phyloP scores from a whole-genome alignment of 164 flowering plant genomes.

The Platanus orientalis region DNA sequence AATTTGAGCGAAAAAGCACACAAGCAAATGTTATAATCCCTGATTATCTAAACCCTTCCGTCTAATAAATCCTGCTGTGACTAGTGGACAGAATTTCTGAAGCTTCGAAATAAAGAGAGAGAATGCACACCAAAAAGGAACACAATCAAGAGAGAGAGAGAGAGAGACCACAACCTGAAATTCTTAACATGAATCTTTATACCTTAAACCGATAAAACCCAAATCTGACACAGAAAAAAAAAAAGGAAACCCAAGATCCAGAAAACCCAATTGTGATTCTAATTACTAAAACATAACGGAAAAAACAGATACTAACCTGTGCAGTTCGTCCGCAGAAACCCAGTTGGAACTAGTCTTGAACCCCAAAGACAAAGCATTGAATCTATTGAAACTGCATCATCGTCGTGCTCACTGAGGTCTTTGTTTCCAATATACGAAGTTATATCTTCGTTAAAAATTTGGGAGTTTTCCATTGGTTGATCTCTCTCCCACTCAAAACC shows the following conservation, averaged over 20 bases:
- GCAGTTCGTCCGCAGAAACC: constrained; percentile 35
- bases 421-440: constrained; percentile 11
- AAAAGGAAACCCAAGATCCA: constrained; percentile 2
- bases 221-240: too few relatives aligned
- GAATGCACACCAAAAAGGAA: background rate
- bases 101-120: background rate
- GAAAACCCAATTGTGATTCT: background rate
- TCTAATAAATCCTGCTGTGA: too few relatives aligned
- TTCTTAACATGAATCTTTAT: too few relatives aligned
- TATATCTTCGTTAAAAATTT: constrained; percentile 13
- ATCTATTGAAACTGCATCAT: constrained; percentile 30
- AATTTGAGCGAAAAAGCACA: background rate
- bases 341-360: constrained; percentile 48
- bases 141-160: too few relatives aligned
- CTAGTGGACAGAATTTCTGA: background rate
- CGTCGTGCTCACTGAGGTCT: constrained; percentile 23
- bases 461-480: constrained; percentile 6
- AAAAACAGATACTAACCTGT: constrained; percentile 33
- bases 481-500: constrained; percentile 32
- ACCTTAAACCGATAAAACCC: too few relatives aligned
- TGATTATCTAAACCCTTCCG: too few relatives aligned
- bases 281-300: background rate
- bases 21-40: too few relatives aligned
- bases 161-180: too few relatives aligned
- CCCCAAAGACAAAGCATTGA: constrained; percentile 56